Conservation (phyloP, 2,329 filamentous ascomycete genomes). For the Cordyceps cicadae region DNA sequence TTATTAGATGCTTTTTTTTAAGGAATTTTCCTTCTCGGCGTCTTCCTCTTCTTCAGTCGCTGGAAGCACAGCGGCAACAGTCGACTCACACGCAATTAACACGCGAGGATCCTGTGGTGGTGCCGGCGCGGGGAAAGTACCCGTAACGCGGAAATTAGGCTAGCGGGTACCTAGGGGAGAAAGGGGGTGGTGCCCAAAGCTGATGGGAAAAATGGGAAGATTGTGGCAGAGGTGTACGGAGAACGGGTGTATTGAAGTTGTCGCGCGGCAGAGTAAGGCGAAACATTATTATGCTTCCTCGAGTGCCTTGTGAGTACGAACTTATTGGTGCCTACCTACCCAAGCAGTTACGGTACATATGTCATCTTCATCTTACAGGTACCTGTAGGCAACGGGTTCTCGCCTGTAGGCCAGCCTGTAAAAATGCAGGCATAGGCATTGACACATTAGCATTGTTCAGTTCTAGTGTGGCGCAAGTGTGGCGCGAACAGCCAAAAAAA, state of each 20-base stretch:
- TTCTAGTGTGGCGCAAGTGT: neutral
- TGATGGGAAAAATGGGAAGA: neutral
- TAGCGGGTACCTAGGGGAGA: neutral
- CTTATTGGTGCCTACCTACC: too few relatives aligned
- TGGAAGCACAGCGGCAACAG: too few relatives aligned
- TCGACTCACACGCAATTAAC: neutral
- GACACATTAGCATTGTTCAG: neutral
- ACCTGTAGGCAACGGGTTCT: neutral
- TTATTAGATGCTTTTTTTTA: too few relatives aligned
- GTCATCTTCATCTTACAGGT: neutral
- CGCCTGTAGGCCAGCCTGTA: neutral
- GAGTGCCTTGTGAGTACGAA: too few relatives aligned
- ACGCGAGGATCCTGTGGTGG: neutral
- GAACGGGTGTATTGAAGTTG: too few relatives aligned
- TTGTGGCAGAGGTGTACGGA: neutral
- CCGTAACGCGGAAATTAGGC: slow-evolving; percentile 1
- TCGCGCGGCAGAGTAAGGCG: too few relatives aligned
- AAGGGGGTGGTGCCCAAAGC: neutral
- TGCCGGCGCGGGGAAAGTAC: slow-evolving; percentile 2
- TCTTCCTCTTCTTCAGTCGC: too few relatives aligned
- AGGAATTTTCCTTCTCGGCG: too few relatives aligned
- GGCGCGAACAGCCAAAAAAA: neutral
- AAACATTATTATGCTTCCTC: too few relatives aligned
- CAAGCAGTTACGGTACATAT: too few relatives aligned
- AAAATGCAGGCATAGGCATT: too few relatives aligned